Evolutionary conservation across 2,329 filamentous ascomycete genomes (phyloP).

Genomic region (Talaromyces sp.): DNA sequence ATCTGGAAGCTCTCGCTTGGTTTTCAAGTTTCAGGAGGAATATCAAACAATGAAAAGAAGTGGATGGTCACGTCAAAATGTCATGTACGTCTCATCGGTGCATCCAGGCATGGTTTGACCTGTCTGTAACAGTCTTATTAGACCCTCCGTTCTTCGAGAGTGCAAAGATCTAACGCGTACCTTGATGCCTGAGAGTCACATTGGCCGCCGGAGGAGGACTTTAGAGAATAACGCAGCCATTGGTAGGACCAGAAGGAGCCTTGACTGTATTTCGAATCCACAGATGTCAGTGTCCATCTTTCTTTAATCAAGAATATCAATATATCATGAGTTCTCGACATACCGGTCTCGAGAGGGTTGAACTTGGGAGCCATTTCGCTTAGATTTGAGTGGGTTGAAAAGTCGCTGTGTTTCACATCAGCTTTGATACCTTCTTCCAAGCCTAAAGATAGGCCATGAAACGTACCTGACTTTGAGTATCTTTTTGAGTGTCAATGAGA

Average conservation of each 20-base stretch:
- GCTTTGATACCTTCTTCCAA: background rate
- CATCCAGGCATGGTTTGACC: background rate
- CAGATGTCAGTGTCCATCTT: background rate
- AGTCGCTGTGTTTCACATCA: background rate
- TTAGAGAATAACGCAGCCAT: constrained; percentile 15
- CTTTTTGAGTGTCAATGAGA: background rate
- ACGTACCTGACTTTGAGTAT: background rate
- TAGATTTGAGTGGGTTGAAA: background rate
- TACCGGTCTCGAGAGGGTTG: constrained; percentile 16
- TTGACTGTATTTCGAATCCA: constrained; percentile 3
- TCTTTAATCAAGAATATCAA: background rate
- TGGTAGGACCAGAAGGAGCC: background rate
- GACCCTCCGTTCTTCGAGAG: background rate
- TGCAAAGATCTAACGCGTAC: background rate
- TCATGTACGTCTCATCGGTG: background rate
- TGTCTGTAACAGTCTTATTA: background rate
- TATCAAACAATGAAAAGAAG: background rate
- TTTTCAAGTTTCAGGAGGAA: background rate
- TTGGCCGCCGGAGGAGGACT: background rate
- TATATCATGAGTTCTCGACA: background rate
- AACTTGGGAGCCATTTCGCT: constrained; percentile 15
- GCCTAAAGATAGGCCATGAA: background rate
- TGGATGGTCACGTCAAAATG: background rate
- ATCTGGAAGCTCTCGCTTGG: background rate
- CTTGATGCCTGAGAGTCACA: background rate